These are phyloP conservation scores for Ustilago loliicola DNA, from an alignment of 1,284 basidiomycete species.

Conservation along the genomic window DNA sequence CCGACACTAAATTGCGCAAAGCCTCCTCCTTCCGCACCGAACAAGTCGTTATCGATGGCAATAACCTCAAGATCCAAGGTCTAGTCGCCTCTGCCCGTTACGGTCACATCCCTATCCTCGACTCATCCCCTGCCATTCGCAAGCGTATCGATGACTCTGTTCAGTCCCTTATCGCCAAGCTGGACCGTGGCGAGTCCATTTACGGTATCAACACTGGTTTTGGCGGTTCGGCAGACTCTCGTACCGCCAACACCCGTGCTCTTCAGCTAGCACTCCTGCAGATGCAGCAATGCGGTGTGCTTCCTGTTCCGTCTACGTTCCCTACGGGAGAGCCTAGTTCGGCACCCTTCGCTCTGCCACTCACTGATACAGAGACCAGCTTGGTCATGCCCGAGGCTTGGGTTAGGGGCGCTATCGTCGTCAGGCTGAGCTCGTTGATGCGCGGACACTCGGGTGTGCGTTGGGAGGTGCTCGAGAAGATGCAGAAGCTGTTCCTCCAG, in stretches of 20 bases:
- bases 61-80: constrained; percentile 53
- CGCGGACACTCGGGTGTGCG: constrained; percentile 86
- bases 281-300: constrained; percentile 64
- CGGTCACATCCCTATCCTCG: constrained; percentile 55
- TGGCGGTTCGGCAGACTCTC: constrained; percentile 62
- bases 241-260: constrained; percentile 59
- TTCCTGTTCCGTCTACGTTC: constrained; percentile 55
- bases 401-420: constrained; percentile 87
- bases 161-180: constrained; percentile 49
- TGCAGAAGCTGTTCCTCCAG: constrained; percentile 78
- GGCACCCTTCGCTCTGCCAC: constrained; percentile 47
- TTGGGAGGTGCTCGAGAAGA: constrained; percentile 83
- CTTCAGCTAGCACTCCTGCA: constrained; percentile 63
- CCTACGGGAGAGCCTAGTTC: constrained; percentile 54
- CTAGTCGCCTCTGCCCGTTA: constrained; percentile 59
- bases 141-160: constrained; percentile 63
- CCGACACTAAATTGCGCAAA: constrained; percentile 46
- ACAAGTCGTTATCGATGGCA: constrained; percentile 57
- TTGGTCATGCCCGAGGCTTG: constrained; percentile 78
- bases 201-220: constrained; percentile 65
- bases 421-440: constrained; percentile 82
- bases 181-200: constrained; percentile 61
- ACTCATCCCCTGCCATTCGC: constrained; percentile 41
- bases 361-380: constrained; percentile 49
- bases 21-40: constrained; percentile 49